Evolutionary conservation across 164 flowering plant genomes (phyloP).

Genomic region (Umbellularia californica): DNA sequence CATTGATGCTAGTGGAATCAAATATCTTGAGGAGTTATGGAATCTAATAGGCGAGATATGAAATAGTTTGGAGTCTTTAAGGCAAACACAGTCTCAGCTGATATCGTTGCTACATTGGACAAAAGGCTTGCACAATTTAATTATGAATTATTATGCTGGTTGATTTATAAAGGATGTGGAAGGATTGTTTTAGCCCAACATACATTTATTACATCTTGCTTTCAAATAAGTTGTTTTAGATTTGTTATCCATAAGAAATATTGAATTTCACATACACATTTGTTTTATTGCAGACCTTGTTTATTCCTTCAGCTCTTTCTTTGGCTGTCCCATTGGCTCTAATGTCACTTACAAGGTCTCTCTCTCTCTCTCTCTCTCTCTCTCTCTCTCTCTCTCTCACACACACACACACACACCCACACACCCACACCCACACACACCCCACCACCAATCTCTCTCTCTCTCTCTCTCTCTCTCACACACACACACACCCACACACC

Average conservation of each 20-base stretch:
- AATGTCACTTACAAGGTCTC: slow-evolving; percentile 90
- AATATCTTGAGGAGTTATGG: too few species aligned
- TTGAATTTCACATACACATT: slow-evolving; percentile 1
- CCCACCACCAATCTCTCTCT: too few species aligned
- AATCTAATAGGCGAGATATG: too few species aligned
- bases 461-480: too few species aligned
- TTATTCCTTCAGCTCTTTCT: slow-evolving; percentile 76
- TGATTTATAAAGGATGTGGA: neutral
- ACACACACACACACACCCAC: too few species aligned
- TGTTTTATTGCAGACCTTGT: slow-evolving; percentile 53
- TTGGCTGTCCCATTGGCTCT: slow-evolving; percentile 90
- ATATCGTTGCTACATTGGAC: neutral
- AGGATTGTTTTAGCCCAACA: neutral
- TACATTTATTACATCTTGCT: neutral
- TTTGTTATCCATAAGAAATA: neutral
- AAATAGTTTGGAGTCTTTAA: neutral
- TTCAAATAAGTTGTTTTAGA: neutral
- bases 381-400: too few species aligned
- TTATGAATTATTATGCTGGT: neutral
- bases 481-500: too few species aligned
- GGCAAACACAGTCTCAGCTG: neutral
- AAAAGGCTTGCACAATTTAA: too few species aligned
- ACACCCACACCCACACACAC: too few species aligned
- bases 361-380: neutral
- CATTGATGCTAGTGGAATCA: neutral